Evolutionary conservation across 1,284 basidiomycete species (phyloP).

Genomic region (Chalciporus sp.): DNA sequence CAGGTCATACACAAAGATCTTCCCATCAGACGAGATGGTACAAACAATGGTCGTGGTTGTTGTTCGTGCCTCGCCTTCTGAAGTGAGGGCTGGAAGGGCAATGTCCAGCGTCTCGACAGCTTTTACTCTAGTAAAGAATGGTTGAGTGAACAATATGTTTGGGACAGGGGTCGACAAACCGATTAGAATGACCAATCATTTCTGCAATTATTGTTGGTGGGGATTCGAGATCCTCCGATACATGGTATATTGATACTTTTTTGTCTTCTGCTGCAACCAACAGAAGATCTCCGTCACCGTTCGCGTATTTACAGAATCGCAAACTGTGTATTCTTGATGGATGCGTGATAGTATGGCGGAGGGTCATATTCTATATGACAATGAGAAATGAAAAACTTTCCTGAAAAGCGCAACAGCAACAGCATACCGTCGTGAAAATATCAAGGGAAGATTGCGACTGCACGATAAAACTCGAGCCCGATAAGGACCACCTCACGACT

Average conservation of each 20-base stretch:
- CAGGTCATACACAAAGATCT: constrained; percentile 80
- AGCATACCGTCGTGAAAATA: constrained; percentile 77
- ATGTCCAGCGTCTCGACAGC: constrained; percentile 65
- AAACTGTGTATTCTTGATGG: constrained; percentile 81
- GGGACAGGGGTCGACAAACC: constrained; percentile 47
- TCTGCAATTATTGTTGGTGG: constrained; percentile 58
- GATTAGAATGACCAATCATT: constrained; percentile 73
- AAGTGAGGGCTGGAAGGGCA: constrained; percentile 45
- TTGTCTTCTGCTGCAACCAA: constrained; percentile 87
- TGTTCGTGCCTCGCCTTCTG: constrained; percentile 19
- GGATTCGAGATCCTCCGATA: constrained; percentile 44
- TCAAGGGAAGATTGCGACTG: constrained; percentile 79
- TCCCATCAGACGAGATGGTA: constrained; percentile 84
- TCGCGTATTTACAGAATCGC: constrained; percentile 63
- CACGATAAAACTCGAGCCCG: constrained; percentile 78
- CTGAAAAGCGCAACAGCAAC: background rate
- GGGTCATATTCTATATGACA: constrained; percentile 61
- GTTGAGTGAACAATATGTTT: background rate
- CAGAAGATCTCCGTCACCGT: constrained; percentile 64
- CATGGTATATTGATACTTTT: constrained; percentile 72
- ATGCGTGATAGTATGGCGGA: constrained; percentile 72
- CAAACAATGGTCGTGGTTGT: constrained; percentile 68
- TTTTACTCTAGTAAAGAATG: constrained; percentile 57
- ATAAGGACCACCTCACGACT: constrained; percentile 79
- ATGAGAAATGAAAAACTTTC: constrained; percentile 3